Evolutionary conservation across 2,329 filamentous ascomycete genomes (phyloP), one percentile per base, ranked within the genome.

Genomic region (Cladosporium sp.): DNA sequence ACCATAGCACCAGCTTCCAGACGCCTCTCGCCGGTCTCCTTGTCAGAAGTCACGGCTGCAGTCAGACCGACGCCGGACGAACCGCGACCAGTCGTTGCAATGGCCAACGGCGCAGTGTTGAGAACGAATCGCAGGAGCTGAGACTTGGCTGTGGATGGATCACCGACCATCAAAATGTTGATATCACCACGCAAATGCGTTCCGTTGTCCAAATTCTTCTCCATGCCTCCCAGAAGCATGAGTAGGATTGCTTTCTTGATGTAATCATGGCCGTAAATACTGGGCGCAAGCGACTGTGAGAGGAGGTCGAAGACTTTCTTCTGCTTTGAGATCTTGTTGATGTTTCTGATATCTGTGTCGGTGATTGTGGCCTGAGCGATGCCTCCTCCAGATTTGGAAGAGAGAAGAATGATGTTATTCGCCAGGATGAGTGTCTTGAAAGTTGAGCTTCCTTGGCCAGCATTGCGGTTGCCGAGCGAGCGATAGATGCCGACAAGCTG

Each of bases 1-100:
- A 99, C 94, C 94, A 99, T 99, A 64, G 94, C 94, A 83, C 94
- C 94, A 15, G 94, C 94, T 76, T 99, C 94, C 1, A 99, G 83
- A 65, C 94, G 86, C 65, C 94, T 85, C 73, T 99, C 94, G 60
- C 94, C 94, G 1, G 94, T 99, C 74, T 99, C 94, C 73, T 97
- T 97, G 74, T 99, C 94, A 0, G 90, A 88, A 0, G 94, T 97
- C 22, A 99, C 94, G 28, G 94, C 94, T 25, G 94, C 94, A 28
- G 94, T 99, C 59, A 99, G 80, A 92, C 94, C 94, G 55, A 99
- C 94, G 64, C 94, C 94, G 3, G 94, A 99, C 9, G 94, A 99
- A 22, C 94, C 72, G 68, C 94, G 89, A 75, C 94, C 94, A 39
- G 94, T 99, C 0, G 94, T 99, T 9, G 94, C 94, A 72, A 99